Evolutionary conservation across 345 rosid genomes (phyloP).

Genomic region (Eucalyptus victrix): DNA sequence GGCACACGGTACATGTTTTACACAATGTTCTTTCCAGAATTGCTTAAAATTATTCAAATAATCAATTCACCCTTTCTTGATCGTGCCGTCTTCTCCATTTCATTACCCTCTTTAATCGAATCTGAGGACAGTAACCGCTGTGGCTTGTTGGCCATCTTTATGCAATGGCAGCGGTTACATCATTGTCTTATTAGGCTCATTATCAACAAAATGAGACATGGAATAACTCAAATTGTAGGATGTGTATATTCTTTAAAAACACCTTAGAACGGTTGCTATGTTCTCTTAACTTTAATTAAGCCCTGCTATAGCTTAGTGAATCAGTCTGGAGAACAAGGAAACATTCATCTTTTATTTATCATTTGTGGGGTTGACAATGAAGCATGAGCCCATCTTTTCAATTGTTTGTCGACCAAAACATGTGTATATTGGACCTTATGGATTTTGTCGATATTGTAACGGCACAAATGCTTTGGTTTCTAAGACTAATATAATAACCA

Average conservation of each 20-base stretch:
- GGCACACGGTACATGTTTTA: neutral
- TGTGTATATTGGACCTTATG: neutral
- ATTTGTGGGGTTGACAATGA: neutral
- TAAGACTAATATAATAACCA: neutral
- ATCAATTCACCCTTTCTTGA: neutral
- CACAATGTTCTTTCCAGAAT: neutral
- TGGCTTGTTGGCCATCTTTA: neutral
- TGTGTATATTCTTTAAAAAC: neutral
- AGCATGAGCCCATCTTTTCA: neutral
- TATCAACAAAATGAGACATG: neutral
- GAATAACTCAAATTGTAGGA: neutral
- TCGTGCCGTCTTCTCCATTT: neutral
- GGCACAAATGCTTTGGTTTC: neutral
- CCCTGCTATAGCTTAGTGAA: neutral
- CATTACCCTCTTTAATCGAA: neutral
- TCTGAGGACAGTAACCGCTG: neutral
- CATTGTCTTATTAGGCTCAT: fast-evolving
- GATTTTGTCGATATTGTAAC: neutral
- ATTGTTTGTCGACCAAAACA: neutral
- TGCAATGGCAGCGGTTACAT: neutral
- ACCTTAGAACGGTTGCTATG: neutral
- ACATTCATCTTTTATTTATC: neutral
- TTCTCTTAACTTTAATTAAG: neutral
- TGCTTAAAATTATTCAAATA: neutral
- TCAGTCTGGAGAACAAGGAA: neutral